A percentile compares a stretch with the other conserved stretches of the same genome.
These are phyloP conservation scores for Ceratocystis variospora DNA, from an alignment of 2,329 filamentous ascomycete species.

Conservation along the genomic window DNA sequence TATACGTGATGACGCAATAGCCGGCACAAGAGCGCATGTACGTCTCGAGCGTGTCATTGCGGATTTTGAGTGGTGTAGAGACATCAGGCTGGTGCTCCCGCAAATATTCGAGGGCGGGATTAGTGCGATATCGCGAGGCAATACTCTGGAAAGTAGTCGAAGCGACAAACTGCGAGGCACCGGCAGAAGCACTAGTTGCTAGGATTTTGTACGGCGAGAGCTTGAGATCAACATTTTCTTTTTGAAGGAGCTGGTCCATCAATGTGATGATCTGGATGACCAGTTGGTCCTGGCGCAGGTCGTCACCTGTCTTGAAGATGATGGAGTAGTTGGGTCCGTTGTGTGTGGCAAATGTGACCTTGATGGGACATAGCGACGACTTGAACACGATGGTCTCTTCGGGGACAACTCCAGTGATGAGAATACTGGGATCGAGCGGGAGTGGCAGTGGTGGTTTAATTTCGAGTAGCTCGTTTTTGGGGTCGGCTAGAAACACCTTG, in stretches of 20 bases:
- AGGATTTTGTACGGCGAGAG: slow-evolving; percentile 93
- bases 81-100: slow-evolving; percentile 81
- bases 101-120: slow-evolving; percentile 67
- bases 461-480: slow-evolving; percentile 71
- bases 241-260: slow-evolving; percentile 90
- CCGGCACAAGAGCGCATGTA: slow-evolving; percentile 93
- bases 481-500: slow-evolving; percentile 72
- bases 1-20: slow-evolving; percentile 97
- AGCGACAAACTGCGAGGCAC: slow-evolving; percentile 85
- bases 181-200: slow-evolving; percentile 77
- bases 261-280: slow-evolving; percentile 95
- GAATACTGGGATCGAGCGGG: slow-evolving; percentile 72
- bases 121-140: slow-evolving; percentile 63
- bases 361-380: slow-evolving; percentile 81
- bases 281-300: slow-evolving; percentile 89
- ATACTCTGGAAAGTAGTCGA: slow-evolving; percentile 75
- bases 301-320: slow-evolving; percentile 94
- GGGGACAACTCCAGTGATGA: slow-evolving; percentile 64
- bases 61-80: slow-evolving; percentile 65
- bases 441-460: slow-evolving; percentile 81
- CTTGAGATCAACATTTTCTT: slow-evolving; percentile 92
- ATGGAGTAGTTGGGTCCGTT: slow-evolving; percentile 71
- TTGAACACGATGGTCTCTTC: slow-evolving; percentile 90
- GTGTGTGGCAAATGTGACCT: slow-evolving; percentile 75
- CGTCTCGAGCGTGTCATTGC: slow-evolving; percentile 84